Evolutionary conservation across 2,329 filamentous ascomycete genomes (phyloP).

Genomic region (Aspergillus spinulosporus): DNA sequence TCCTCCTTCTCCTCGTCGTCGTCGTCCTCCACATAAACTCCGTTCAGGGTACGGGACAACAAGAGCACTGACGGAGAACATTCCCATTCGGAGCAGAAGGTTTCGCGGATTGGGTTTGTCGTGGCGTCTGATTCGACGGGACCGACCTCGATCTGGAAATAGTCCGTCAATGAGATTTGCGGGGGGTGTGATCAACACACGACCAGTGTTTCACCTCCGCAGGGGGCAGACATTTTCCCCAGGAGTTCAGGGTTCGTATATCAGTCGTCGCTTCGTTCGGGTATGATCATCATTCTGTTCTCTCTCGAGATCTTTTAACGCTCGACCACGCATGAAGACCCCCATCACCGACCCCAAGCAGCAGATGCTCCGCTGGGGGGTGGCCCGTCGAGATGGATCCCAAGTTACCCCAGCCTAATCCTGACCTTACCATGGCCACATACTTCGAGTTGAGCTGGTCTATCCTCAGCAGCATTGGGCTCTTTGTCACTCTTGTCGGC

Average conservation of each 20-base stretch:
- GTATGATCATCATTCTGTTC: background rate
- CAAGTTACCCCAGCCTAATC: background rate
- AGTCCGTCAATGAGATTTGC: conserved; percentile 5
- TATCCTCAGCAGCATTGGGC: conserved; percentile 13
- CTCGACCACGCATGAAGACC: background rate
- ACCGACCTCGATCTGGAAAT: background rate
- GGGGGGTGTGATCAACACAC: background rate
- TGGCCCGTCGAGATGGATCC: conserved; percentile 3
- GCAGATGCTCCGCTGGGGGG: background rate
- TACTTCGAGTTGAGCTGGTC: conserved; percentile 16
- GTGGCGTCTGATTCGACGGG: background rate
- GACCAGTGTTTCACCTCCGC: conserved; percentile 9
- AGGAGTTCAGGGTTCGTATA: background rate
- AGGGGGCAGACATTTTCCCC: background rate
- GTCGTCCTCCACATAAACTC: background rate
- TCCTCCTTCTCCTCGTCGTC: background rate
- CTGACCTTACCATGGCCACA: background rate
- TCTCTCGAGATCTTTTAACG: background rate
- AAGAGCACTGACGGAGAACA: background rate
- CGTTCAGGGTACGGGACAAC: background rate
- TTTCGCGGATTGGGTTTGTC: background rate
- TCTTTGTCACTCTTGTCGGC: conserved; percentile 9
- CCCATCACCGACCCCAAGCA: background rate
- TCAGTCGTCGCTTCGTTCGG: background rate
- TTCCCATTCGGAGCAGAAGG: background rate